Conservation (phyloP, 2,329 filamentous ascomycete species). For the Aspergillus carbonarius region DNA sequence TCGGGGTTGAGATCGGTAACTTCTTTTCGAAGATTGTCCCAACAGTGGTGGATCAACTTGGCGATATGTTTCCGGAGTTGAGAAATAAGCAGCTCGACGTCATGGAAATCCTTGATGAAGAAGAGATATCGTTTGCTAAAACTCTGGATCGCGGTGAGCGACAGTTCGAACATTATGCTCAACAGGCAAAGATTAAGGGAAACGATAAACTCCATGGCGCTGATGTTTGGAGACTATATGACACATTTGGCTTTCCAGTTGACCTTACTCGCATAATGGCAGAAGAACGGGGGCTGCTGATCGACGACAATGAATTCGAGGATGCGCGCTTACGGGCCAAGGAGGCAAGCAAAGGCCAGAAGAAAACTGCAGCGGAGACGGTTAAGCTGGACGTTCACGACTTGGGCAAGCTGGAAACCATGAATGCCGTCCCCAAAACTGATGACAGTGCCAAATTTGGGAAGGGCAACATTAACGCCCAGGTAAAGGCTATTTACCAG, state of each 20-base stretch:
- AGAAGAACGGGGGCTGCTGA: slow-evolving; percentile 80
- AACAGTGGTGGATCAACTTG: slow-evolving; percentile 89
- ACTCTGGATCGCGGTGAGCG: slow-evolving; percentile 91
- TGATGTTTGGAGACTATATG: slow-evolving; percentile 94
- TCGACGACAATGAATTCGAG: slow-evolving; percentile 82
- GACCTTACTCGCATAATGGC: slow-evolving; percentile 97
- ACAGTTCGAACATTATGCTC: slow-evolving; percentile 91
- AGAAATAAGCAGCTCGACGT: slow-evolving; percentile 84
- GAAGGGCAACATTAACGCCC: slow-evolving; percentile 71
- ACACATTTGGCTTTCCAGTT: slow-evolving; percentile 96
- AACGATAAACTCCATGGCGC: slow-evolving; percentile 73
- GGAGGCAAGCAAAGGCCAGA: slow-evolving; percentile 91
- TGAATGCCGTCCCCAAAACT: slow-evolving; percentile 72
- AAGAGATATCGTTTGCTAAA: slow-evolving; percentile 89
- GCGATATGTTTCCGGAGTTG: slow-evolving; percentile 91
- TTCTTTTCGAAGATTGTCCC: slow-evolving; percentile 96
- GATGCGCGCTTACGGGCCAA: slow-evolving; percentile 83
- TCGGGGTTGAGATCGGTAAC: slow-evolving; percentile 85
- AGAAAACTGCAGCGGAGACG: slow-evolving; percentile 77
- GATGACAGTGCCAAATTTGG: slow-evolving; percentile 82
- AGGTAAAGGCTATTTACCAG: slow-evolving; percentile 82
- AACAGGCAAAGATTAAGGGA: slow-evolving; percentile 63
- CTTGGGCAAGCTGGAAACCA: slow-evolving; percentile 79
- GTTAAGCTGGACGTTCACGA: slow-evolving; percentile 94
- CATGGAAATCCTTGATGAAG: slow-evolving; percentile 89